Evolutionary conservation across 2,329 filamentous ascomycete species (phyloP).

Genomic region (Monosporascus sp.): DNA sequence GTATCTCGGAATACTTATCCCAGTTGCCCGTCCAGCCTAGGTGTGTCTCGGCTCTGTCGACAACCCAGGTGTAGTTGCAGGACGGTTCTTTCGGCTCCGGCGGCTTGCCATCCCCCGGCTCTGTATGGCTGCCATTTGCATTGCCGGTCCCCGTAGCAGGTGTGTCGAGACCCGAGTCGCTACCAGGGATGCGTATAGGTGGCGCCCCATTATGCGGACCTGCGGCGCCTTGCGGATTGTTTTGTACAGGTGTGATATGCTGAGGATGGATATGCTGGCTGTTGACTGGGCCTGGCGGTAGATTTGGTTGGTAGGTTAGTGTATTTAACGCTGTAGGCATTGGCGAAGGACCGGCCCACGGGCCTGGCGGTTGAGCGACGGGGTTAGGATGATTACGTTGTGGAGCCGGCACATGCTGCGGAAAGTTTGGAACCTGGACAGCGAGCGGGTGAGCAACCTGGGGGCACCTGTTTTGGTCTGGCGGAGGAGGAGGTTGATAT

Average conservation of each 20-base stretch:
- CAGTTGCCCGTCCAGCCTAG: constrained; percentile 14
- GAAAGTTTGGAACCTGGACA: neutral
- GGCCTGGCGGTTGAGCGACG: neutral
- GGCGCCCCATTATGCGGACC: too few relatives aligned
- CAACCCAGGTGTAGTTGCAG: constrained; percentile 11
- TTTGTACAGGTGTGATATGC: neutral
- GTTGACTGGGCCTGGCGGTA: neutral
- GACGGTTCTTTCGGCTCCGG: constrained; percentile 6
- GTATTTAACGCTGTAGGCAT: too few relatives aligned
- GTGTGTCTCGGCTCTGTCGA: constrained; percentile 12
- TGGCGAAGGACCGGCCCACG: too few relatives aligned
- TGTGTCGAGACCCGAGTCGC: neutral
- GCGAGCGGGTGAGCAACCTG: neutral
- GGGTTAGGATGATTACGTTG: neutral
- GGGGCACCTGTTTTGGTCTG: neutral
- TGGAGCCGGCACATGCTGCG: neutral
- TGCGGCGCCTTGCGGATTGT: neutral
- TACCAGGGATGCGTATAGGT: too few relatives aligned
- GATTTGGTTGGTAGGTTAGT: neutral
- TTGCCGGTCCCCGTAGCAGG: neutral
- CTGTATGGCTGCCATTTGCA: neutral
- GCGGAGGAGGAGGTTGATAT: neutral
- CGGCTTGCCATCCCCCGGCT: neutral
- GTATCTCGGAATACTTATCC: constrained; percentile 6
- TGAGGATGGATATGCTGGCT: neutral